Conservation (phyloP, 2,329 filamentous ascomycete species). For the Domatiomyces globalis region DNA sequence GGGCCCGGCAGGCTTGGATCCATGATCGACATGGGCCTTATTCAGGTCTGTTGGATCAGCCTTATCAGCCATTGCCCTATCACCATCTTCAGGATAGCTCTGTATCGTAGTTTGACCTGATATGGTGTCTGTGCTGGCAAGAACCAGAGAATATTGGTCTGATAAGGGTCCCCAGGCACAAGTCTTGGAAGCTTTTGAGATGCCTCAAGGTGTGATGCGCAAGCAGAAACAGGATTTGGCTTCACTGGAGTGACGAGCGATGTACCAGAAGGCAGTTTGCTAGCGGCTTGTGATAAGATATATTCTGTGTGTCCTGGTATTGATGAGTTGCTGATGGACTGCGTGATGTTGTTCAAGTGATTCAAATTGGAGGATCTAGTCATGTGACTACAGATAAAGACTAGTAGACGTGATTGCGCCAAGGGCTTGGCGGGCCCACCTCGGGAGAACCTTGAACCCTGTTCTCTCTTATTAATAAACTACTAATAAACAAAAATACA, state of each 20-base stretch:
- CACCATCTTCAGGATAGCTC: slow-evolving; percentile 4
- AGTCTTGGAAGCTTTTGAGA: neutral
- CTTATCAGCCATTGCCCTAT: slow-evolving; percentile 9
- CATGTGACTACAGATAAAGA: neutral
- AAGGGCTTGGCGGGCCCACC: neutral
- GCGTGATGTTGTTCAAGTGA: neutral
- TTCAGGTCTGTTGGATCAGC: slow-evolving; percentile 6
- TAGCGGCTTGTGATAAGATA: neutral
- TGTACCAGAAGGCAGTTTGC: neutral
- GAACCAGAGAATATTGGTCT: neutral
- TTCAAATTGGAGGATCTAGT: neutral
- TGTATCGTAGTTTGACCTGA: neutral
- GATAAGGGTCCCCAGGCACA: no score
- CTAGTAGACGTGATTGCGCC: neutral
- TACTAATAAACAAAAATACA: neutral
- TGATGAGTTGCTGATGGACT: neutral
- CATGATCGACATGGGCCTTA: slow-evolving; percentile 4
- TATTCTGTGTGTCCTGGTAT: neutral
- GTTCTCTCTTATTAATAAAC: neutral
- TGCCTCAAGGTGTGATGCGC: neutral
- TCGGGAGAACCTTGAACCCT: neutral
- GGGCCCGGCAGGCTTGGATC: neutral
- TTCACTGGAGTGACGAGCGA: neutral
- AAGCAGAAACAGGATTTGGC: neutral
- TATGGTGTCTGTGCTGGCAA: neutral